phyloP scores from a whole-genome alignment of 768 basidiomycete species.

The Grammothele lineata region DNA sequence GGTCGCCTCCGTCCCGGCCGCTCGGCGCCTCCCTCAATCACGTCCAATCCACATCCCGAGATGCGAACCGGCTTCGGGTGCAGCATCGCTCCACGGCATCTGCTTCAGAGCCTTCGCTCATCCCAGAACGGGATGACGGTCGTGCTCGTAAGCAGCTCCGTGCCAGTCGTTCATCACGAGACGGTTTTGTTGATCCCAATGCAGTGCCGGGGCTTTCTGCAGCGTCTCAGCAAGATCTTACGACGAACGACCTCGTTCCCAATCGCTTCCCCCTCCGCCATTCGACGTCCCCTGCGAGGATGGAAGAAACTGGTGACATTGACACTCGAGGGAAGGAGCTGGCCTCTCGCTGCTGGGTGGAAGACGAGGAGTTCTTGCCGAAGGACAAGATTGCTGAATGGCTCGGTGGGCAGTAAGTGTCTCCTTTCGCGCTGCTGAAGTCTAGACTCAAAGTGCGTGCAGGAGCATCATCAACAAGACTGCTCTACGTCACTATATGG shows the following conservation, averaged over 20 bases:
- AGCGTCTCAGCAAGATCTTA: slow-evolving; percentile 52
- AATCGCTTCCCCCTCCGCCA: slow-evolving; percentile 34
- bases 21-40: slow-evolving; percentile 24
- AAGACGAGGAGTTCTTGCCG: slow-evolving; percentile 78
- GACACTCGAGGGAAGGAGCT: slow-evolving; percentile 65
- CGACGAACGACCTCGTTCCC: slow-evolving; percentile 48
- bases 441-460: slow-evolving; percentile 6
- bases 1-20: slow-evolving; percentile 16
- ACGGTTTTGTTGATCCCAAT: slow-evolving; percentile 10
- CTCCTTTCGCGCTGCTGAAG: not conserved
- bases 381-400: slow-evolving; percentile 96
- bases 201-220: slow-evolving; percentile 25
- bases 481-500: slow-evolving; percentile 77
- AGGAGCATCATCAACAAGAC: slow-evolving; percentile 76
- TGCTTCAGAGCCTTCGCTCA: slow-evolving; percentile 78
- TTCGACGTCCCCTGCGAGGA: slow-evolving; percentile 39
- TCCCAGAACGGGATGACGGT: slow-evolving; percentile 49
- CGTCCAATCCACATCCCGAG: slow-evolving; percentile 36
- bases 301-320: slow-evolving; percentile 52
- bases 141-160: slow-evolving; percentile 40
- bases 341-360: slow-evolving; percentile 77
- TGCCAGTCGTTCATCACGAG: slow-evolving; percentile 8
- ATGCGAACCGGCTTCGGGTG: slow-evolving; percentile 47
- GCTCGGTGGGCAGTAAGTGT: slow-evolving; percentile 87
- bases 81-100: slow-evolving; percentile 71